Evolutionary conservation across 306 rosid genomes (phyloP), one percentile per base, ranked within the genome.

Genomic region (Styphnolobium japonicum): DNA sequence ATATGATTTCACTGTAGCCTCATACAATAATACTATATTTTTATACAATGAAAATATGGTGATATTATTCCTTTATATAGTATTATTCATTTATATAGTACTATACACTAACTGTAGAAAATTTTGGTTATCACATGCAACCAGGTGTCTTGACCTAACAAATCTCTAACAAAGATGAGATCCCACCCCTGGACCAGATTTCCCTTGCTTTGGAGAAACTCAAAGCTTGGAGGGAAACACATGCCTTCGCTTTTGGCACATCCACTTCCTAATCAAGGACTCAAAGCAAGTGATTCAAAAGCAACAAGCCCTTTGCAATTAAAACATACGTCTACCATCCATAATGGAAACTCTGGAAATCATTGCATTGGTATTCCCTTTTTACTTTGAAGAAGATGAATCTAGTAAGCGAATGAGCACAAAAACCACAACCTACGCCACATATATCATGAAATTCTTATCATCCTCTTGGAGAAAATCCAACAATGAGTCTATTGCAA

Each of bases 371-470:
- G 86, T 78, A 73, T 78, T 88, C 85, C 88, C 94, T 69, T 84
- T 88, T 85, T 77, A 51, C 60, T 83, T 90, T 16, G 51, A 43
- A 31, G 80, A 81, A 67, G 83, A 72, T 22, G 94, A 88, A 77
- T 90, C 94, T 9, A 88, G 86, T 14, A 88, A 42, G 5, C 87
- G 85, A 33, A 86, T 84, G n/a, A 90, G 85, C 56, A 88, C 87
- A 10, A 88, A 91, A 46, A 90, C 89, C 21, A 83, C 77, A 7
- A 92, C 94, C 79, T 90, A 92, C 18, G 91, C 91, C 51, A 87
- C 92, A 8, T 88, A 86, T n/a, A 86, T 86, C 84, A 86, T 80
- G 21, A 90, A 92, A 73, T 90, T 87, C 89, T 90, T 90, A 67
- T 88, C 94, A 73, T 86, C 89, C 61, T 76, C 88, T 36, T 66